Percentiles rank a stretch among this genome's conserved stretches.
phyloP scores from a whole-genome alignment of 1,284 basidiomycete species.

The Sanghuangporus weigelae region DNA sequence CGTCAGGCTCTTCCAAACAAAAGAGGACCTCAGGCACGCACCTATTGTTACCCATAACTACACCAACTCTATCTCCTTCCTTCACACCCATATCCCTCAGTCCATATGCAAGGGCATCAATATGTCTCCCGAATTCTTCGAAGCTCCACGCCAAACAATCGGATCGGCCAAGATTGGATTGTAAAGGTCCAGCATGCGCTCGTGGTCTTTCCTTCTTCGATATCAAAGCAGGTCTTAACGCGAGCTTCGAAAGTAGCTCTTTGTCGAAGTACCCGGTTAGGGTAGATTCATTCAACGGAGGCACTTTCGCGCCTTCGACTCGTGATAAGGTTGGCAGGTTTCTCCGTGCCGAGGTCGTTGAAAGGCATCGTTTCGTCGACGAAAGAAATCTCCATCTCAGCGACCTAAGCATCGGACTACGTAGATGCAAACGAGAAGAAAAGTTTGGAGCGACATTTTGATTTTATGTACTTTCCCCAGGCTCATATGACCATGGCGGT shows the following conservation, averaged over 20 bases:
- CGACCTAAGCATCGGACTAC: neutral
- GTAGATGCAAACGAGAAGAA: neutral
- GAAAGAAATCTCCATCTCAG: neutral
- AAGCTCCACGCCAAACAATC: conserved; percentile 72
- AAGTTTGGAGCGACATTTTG: neutral
- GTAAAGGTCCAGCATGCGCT: conserved; percentile 54
- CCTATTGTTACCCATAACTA: conserved; percentile 83
- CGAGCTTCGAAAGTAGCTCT: conserved; percentile 47
- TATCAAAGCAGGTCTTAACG: conserved; percentile 57
- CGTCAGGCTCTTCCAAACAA: neutral
- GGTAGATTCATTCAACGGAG: conserved; percentile 56
- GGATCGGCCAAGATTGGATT: conserved; percentile 39
- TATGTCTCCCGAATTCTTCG: conserved; percentile 61
- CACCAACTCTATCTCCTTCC: conserved; percentile 75
- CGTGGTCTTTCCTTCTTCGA: conserved; percentile 54
- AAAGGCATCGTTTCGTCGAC: neutral
- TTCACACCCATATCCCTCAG: conserved; percentile 64
- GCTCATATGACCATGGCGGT: neutral
- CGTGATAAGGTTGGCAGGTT: conserved; percentile 34
- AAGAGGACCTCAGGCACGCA: conserved; percentile 24
- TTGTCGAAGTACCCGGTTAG: conserved; percentile 58
- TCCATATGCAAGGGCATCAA: conserved; percentile 66
- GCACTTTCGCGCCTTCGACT: conserved; percentile 54
- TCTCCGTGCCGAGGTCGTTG: neutral
- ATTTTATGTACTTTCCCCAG: neutral